Base-by-base conservation (phyloP, 2,329 filamentous ascomycete species). In the Neocucurbitaria cava region DNA sequence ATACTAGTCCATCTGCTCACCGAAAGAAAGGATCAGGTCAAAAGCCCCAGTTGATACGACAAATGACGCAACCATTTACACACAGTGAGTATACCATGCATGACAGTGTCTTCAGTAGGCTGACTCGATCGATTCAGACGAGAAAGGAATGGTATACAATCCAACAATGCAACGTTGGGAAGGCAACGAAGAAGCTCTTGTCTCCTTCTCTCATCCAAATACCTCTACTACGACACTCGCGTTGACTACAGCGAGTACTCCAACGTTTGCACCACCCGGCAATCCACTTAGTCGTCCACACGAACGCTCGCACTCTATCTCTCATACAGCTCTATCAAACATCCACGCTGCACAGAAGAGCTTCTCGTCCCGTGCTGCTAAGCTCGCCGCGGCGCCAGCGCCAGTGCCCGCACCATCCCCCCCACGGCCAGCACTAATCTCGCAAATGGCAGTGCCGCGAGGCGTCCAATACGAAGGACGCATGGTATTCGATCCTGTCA, bases 131-230 rank as follows among this genome's bases (percentile, higher is more conserved):
- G 36, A 11, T 3, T 4, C 65, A 94, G 91, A 88, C 69, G 85
- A 96, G 56, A 95, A 96, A 76, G 95, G 94, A 61, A 99, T 99
- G 95, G 89, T 87, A 49, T 99, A 96, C 74, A 98, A 99, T 70
- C 91, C 95, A 6, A 81, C 84, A 24, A 90, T 91, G 8, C 95
- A 88, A 70, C 85, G 87, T 45, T 99, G 95, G 95, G 95, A 99
- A 81, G 95, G 95, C 47, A 99, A 99, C 68, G 95, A 99, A 73
- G 94, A 92, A 66, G 89, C 84, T 30, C 80, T 96, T 48, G 84
- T 85, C 59, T 86, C 87, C 4, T 99, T 99, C 76, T 92, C 73
- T 2, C 71, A 72, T 54, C 72, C 70, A 28, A 76, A 76, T 49
- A 71, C 65, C 15, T 76, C 96, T 49, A 75, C 72, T 38, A 72